Evolutionary conservation across 768 basidiomycete species (phyloP).

Genomic region (Lentinula boryana): DNA sequence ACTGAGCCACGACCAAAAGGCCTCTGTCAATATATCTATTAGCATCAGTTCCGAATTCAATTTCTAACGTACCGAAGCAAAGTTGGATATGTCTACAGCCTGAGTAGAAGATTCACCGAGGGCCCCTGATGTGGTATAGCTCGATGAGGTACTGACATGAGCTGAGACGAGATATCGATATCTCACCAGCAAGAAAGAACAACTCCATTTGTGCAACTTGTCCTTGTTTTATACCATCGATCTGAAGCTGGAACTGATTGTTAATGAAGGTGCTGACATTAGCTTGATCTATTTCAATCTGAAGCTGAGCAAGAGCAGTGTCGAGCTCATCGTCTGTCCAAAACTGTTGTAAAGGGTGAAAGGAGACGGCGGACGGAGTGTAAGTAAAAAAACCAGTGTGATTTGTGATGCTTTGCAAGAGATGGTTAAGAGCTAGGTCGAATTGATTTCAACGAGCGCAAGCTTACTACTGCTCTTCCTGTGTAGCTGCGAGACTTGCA

Average conservation of each 20-base stretch:
- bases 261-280: neutral
- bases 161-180: neutral
- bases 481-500: neutral
- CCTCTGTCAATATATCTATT: neutral
- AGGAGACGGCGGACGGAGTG: neutral
- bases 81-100: neutral
- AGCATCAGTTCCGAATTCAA: neutral
- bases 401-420: neutral
- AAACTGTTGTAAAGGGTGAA: neutral
- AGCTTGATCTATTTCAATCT: neutral
- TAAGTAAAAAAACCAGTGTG: neutral
- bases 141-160: neutral
- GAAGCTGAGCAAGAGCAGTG: neutral
- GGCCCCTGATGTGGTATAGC: neutral
- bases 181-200: neutral
- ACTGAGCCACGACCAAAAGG: conserved; percentile 1
- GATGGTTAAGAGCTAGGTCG: too few relatives aligned
- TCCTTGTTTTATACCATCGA: neutral
- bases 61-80: neutral
- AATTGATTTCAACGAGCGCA: neutral
- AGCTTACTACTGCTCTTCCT: neutral
- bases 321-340: neutral
- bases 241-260: neutral
- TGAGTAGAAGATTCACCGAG: neutral
- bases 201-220: neutral